Base-by-base conservation (phyloP, 257 asterid species). In the Capsicum chinense region DNA sequence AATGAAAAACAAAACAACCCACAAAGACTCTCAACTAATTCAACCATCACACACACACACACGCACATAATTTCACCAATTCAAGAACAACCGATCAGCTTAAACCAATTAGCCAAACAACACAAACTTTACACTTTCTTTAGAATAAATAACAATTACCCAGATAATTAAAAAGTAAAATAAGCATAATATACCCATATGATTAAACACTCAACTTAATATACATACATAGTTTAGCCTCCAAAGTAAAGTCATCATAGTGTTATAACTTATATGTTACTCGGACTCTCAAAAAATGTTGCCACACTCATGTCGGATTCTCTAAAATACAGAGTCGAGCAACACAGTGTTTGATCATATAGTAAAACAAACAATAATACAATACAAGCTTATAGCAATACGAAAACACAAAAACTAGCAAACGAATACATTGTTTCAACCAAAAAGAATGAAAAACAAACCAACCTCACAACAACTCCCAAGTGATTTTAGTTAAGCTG, bases 81-180 rank as follows among this genome's bases (percentile, higher is more conserved):
- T 48, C n/a, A 48, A 47, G 79, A 50, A 13, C 62, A 48, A 21
- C 21, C 39, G 63, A 52, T 76, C 81, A 76, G 63, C 62, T 76
- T 76, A 21, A 76, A 76, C 11, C 81, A 50, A 50, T 74, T 19
- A 9, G 13, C 44, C 21, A 74, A 74, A 74, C 7, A 42, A 26
- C 47, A 26, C 44, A 66, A 66, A 66, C n/a, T 12, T 12, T 5
- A 52, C 60, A 7, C 12, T 7, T 19, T 19, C 58, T 73, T 50
- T 73, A 48, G 15, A 42, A 48, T 73, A 48, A 48, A 48, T 74
- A 48, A 3, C 80, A 42, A 10, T 52, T 19, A 19, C 80, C 44
- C 44, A 74, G 6, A 54, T 21, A 7, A 33, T 26, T 13, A 21
- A 52, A 21, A 52, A 52, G 48, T 50, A 11, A 7, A 52, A 50